A percentile compares a stretch with the other conserved stretches of the same genome.
These are phyloP conservation scores for Echeveria elegans DNA, from an alignment of 164 flowering plant genomes.

Conservation along the genomic window DNA sequence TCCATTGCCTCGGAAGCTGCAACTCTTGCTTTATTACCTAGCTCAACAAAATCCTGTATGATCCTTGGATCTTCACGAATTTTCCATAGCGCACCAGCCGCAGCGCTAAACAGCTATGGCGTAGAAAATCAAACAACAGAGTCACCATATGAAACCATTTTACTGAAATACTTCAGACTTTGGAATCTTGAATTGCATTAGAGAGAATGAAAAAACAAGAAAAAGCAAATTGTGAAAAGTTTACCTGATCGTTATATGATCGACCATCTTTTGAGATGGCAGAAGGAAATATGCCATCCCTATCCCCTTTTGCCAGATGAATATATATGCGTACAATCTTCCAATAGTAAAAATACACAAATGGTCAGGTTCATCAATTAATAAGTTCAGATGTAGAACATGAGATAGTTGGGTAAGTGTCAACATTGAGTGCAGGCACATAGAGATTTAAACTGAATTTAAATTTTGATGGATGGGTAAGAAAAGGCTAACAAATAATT, in stretches of 20 bases:
- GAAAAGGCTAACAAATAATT: background rate
- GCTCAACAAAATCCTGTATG: slow-evolving; percentile 70
- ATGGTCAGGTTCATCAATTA: background rate
- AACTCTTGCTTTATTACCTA: slow-evolving; percentile 71
- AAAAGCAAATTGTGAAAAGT: no score
- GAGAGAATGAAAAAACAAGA: background rate
- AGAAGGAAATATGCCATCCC: slow-evolving; percentile 63
- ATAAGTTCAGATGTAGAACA: no score
- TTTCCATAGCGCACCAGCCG: slow-evolving; percentile 65
- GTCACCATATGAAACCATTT: background rate
- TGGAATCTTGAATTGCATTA: background rate
- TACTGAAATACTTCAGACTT: background rate
- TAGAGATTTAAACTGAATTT: background rate
- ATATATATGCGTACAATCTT: slow-evolving; percentile 92
- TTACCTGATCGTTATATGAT: slow-evolving; percentile 94
- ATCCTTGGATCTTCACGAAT: slow-evolving; percentile 77
- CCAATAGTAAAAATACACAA: slow-evolving; percentile 12
- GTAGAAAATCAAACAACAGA: slow-evolving; percentile 5
- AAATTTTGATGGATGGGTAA: background rate
- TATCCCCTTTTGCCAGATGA: slow-evolving; percentile 85
- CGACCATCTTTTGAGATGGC: slow-evolving; percentile 96
- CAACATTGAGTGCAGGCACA: background rate
- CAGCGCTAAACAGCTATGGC: slow-evolving; percentile 77
- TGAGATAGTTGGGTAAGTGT: background rate
- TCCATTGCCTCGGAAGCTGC: slow-evolving; percentile 95